Evolutionary conservation across 164 flowering plant genomes (phyloP), one percentile per base, ranked within the genome.

Genomic region (Paratinospora sagittata): DNA sequence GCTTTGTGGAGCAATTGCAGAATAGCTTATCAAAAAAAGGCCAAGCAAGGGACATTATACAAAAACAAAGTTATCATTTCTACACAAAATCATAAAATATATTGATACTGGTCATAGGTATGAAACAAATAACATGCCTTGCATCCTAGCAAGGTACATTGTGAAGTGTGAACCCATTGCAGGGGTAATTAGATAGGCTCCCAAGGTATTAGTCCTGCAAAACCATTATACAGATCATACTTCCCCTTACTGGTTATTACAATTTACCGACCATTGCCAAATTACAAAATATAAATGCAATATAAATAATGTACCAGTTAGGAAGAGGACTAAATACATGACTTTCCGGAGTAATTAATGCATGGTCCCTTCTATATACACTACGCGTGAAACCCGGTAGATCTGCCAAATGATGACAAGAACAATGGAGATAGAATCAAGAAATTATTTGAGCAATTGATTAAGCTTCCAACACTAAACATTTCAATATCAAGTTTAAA

Each of bases 341-440:
- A 73, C 99, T 95, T 81, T 95, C 99, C 0, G 97, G 99, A 19
- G 98, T 87, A 57, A 92, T 89, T 66, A 95, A 57, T 73, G 97
- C 99, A 80, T 95, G 97, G 74, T 95, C 97, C 17, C 83, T 80
- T 75, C 79, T 85, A 72, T 88, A 87, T n/a, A 91, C 93, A 79
- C 97, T 95, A 61, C 99, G 91, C 6, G 99, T 95, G 75, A 92
- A 95, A 57, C 99, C 99, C 0, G 98, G 99, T 75, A 91, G 88
- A 75, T 92, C 99, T 95, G 85, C 65, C 74, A 77, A 37, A 68
- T 17, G 61, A 19, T 52, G 7, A 41, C 60, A 52, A 19, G 34
- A 19, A 17, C n/a, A 52, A 52, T 52, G n/a, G 21, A 30, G 2
- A 52, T 17, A 17, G 60, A 16, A 3, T 52, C 60, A 52, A 19